phyloP scores from a whole-genome alignment of 495 filamentous ascomycete genomes.

The Tuber calosporum region DNA sequence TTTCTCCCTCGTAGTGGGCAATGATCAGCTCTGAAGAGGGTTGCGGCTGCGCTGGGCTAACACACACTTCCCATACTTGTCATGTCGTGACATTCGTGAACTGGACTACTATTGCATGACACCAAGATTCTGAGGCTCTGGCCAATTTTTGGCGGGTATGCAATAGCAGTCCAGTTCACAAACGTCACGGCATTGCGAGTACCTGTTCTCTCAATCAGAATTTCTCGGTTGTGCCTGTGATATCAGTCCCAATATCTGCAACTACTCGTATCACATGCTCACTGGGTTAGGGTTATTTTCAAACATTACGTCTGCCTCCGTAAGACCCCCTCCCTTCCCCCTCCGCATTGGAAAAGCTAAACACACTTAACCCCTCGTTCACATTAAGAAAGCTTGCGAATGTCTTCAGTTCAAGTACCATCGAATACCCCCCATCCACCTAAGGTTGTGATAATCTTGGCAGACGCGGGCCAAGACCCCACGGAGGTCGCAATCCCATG shows the following conservation, averaged over 20 bases:
- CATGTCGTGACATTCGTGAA: no score
- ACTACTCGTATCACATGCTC: not conserved
- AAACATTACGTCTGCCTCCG: not conserved
- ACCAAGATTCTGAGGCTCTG: no score
- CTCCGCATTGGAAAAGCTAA: not conserved
- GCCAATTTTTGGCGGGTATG: no score
- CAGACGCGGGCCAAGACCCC: constrained; percentile 32
- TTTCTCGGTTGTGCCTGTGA: not conserved
- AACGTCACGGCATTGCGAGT: no score
- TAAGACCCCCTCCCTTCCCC: not conserved
- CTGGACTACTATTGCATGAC: no score
- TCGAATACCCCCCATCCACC: constrained; percentile 2
- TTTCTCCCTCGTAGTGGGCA: not conserved
- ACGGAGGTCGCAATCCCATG: constrained; percentile 26
- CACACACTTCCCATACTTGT: not conserved
- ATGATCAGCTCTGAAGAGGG: not conserved
- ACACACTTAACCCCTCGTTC: not conserved
- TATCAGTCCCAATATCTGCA: not conserved
- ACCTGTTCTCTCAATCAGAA: not conserved
- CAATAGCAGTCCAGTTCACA: no score
- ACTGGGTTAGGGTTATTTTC: not conserved
- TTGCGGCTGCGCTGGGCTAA: not conserved
- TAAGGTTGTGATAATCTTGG: constrained; percentile 22
- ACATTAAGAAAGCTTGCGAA: not conserved
- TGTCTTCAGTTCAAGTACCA: not conserved